Percentiles rank a stretch among this genome's conserved stretches.
Evolutionary conservation across 495 filamentous ascomycete species (phyloP).

Genomic region (Daldinia vernicosa): DNA sequence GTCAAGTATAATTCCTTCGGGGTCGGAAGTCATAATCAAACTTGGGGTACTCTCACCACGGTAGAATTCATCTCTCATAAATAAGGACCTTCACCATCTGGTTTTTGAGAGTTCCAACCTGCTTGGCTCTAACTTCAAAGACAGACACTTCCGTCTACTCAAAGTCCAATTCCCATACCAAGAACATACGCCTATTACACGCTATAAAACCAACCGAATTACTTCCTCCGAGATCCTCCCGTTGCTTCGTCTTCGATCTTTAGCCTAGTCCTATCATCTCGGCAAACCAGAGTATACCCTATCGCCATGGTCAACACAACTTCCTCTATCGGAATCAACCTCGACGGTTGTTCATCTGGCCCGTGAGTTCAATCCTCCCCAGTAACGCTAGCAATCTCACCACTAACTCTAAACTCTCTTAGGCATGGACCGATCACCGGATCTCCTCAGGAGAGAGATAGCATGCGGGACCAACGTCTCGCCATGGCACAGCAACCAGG

Average conservation of each 20-base stretch:
- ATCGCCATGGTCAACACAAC: slow-evolving; percentile 13
- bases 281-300: not conserved
- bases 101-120: slow-evolving; percentile 11
- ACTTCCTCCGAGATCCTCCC: not conserved
- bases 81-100: slow-evolving; percentile 15
- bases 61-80: slow-evolving; percentile 21
- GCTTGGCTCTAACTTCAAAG: not conserved
- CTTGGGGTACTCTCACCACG: slow-evolving; percentile 6
- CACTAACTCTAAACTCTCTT: slow-evolving; percentile 8
- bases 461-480: slow-evolving; percentile 7
- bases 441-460: not conserved
- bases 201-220: not conserved
- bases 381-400: not conserved
- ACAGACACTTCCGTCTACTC: slow-evolving; percentile 1
- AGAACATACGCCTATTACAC: not conserved
- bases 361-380: slow-evolving; percentile 24
- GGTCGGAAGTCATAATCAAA: slow-evolving; percentile 2
- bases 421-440: slow-evolving; percentile 5
- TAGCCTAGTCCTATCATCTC: not conserved
- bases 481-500: not conserved
- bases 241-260: not conserved
- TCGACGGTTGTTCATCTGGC: slow-evolving; percentile 5
- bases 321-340: slow-evolving; percentile 13
- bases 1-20: not conserved
- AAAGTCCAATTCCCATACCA: not conserved